phyloP scores from a whole-genome alignment of 441 rosid genomes.

The Omphalea diandra region DNA sequence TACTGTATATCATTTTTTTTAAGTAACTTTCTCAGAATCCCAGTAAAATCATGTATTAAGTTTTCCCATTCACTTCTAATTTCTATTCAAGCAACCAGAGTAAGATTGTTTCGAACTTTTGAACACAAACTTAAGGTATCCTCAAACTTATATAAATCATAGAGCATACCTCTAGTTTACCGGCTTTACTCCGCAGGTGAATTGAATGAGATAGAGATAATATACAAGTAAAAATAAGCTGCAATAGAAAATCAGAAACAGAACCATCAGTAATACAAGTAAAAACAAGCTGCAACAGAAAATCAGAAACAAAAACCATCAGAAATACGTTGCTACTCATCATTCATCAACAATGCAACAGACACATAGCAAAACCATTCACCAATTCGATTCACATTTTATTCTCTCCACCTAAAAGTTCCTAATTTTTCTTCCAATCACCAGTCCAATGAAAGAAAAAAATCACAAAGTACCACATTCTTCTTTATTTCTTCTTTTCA shows the following conservation, averaged over 20 bases:
- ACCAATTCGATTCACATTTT: neutral
- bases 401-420: neutral
- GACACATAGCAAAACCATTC: neutral
- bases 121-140: neutral
- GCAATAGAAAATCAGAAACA: constrained; percentile 34
- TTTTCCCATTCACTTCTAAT: neutral
- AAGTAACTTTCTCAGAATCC: neutral
- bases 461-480: neutral
- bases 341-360: neutral
- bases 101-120: neutral
- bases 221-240: constrained; percentile 57
- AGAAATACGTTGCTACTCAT: neutral
- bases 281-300: constrained; percentile 56
- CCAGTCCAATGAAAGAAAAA: neutral
- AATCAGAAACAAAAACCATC: constrained; percentile 20
- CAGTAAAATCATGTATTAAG: neutral
- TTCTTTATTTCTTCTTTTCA: neutral
- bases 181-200: constrained; percentile 49
- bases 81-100: no score
- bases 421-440: neutral
- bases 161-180: constrained; percentile 60
- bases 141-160: neutral
- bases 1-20: neutral
- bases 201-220: constrained; percentile 46
- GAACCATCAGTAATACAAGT: constrained; percentile 33